Evolutionary conservation across 371 early-diverging fungal species (phyloP), one percentile per base, ranked within the genome.

Genomic region (Mortierella sp.): DNA sequence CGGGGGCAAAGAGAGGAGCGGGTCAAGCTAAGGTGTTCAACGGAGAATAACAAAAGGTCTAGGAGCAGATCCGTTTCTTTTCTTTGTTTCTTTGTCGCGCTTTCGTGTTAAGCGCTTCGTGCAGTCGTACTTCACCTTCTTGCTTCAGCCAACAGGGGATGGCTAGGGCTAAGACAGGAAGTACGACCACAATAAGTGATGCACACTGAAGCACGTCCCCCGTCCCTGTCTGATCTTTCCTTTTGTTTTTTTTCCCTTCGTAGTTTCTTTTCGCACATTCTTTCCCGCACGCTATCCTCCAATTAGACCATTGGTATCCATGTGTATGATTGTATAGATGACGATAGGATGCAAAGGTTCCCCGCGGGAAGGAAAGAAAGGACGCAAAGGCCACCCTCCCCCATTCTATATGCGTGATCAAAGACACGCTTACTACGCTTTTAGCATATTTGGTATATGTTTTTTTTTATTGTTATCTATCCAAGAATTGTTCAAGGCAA

Each of bases 401-500:
- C n/a, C n/a, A n/a, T n/a, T n/a, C n/a, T n/a, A n/a, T n/a, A n/a
- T n/a, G n/a, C n/a, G n/a, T n/a, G n/a, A n/a, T n/a, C n/a, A n/a
- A 60, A 5, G 28, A 63, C 63, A 34, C 63, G 34, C 19, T 16
- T 31, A 7, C 63, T 63, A 63, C 31, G 34, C 31, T 6, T 63
- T 19, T 63, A 14, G 7, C 19, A 14, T 47, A 9, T 60, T 28
- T 34, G 21, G 63, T 63, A 63, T 63, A 63, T 19, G 63, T 10
- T 24, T 68, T 16, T 0, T 19, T 68, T 68, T 68, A 68, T 68
- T 68, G 7, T 0, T 34, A 19, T 68, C 21, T 47, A 1, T 47
- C 42, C 42, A 38, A 47, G 13, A 3, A 26, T 48, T 44, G 13
- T n/a, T 72, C 24, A 80, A 28, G 77, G 71, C n/a, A 77, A 34